Evolutionary conservation across 2,329 filamentous ascomycete species (phyloP).

Genomic region (Botrytis aclada): DNA sequence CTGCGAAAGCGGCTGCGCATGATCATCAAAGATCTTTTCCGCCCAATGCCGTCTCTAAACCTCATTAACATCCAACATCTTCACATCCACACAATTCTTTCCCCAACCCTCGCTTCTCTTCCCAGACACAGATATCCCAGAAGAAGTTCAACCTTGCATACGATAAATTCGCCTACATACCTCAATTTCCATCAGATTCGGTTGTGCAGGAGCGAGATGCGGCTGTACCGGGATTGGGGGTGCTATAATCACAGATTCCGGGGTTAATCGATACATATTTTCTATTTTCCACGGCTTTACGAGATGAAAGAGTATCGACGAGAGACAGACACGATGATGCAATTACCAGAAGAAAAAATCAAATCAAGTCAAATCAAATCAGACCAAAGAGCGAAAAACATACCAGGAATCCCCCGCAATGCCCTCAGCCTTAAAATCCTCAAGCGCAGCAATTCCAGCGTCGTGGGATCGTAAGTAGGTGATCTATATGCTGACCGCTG

Average conservation of each 20-base stretch:
- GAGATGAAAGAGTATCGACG: not conserved
- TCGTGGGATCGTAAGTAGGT: conserved; percentile 54
- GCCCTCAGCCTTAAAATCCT: conserved; percentile 52
- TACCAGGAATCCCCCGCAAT: conserved; percentile 48
- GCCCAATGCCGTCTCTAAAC: conserved; percentile 56
- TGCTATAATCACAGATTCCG: conserved; percentile 26
- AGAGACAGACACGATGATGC: too few relatives aligned
- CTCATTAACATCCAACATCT: not conserved
- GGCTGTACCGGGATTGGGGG: conserved; percentile 26
- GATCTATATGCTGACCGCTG: conserved; percentile 40
- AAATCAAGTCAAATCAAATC: too few relatives aligned
- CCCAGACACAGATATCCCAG: not conserved
- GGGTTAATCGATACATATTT: conserved; percentile 28
- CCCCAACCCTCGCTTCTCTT: not conserved
- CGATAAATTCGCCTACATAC: conserved; percentile 22
- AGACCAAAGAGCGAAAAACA: conserved; percentile 11
- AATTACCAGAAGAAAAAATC: too few relatives aligned
- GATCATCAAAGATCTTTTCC: conserved; percentile 56
- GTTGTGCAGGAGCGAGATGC: conserved; percentile 25
- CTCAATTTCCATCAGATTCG: conserved; percentile 29
- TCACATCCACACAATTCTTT: accelerated
- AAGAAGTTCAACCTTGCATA: conserved; percentile 14
- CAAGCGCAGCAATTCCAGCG: conserved; percentile 48
- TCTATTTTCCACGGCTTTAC: not conserved
- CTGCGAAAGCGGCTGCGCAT: conserved; percentile 49